Evolutionary conservation across 257 asterid genomes (phyloP).

Genomic region (Ajuga chamaepitys): DNA sequence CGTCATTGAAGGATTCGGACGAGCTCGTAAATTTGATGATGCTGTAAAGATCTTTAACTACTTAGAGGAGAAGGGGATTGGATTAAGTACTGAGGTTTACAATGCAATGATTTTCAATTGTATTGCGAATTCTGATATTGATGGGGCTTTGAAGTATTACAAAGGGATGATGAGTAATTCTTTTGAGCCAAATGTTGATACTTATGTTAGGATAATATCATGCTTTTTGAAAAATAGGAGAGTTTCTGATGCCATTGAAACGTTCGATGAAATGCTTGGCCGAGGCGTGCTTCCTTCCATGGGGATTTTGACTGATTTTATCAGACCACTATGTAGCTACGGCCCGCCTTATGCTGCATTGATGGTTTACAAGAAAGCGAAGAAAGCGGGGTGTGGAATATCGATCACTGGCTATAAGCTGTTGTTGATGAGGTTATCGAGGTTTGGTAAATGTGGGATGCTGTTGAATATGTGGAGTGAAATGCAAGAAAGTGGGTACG

Average conservation of each 20-base stretch:
- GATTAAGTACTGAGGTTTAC: constrained; percentile 45
- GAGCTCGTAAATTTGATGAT: constrained; percentile 58
- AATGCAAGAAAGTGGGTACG: constrained; percentile 70
- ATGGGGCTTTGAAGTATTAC: constrained; percentile 48
- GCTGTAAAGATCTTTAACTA: constrained; percentile 48
- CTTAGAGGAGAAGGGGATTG: constrained; percentile 42
- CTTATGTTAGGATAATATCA: too few relatives aligned
- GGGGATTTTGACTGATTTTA: constrained; percentile 57
- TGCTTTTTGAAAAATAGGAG: too few relatives aligned
- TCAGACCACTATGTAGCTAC: constrained; percentile 63
- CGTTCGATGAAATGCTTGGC: constrained; percentile 68
- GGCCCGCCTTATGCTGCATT: constrained; percentile 96
- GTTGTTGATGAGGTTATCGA: constrained; percentile 69
- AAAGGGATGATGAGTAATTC: constrained; percentile 37
- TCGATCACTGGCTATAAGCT: constrained; percentile 65
- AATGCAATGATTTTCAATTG: constrained; percentile 71
- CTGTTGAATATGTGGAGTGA: constrained; percentile 66
- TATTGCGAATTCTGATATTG: constrained; percentile 41
- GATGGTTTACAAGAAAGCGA: constrained; percentile 76
- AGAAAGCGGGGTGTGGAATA: constrained; percentile 59
- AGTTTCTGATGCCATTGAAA: too few relatives aligned
- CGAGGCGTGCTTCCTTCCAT: constrained; percentile 55
- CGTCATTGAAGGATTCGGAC: constrained; percentile 72
- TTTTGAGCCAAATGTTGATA: constrained; percentile 44
- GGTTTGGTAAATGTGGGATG: constrained; percentile 87